These are phyloP conservation scores for Hyphodiscus sp. DNA, from an alignment of 2,329 filamentous ascomycete species.

Conservation along the genomic window DNA sequence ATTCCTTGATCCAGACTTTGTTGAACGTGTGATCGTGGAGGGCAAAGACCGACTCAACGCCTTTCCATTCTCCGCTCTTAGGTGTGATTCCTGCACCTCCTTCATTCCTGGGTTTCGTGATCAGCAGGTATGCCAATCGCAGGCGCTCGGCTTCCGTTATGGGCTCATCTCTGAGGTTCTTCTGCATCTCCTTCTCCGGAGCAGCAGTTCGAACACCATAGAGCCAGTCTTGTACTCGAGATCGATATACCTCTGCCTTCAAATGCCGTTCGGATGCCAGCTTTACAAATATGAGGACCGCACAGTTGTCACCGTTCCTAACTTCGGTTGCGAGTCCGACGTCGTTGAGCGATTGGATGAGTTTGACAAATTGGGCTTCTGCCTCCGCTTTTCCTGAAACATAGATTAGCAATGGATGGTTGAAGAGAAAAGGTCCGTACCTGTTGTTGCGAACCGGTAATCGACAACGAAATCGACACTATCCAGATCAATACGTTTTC, in stretches of 20 bases:
- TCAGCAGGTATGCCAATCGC: constrained; percentile 79
- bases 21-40: constrained; percentile 74
- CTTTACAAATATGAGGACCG: constrained; percentile 77
- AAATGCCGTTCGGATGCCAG: constrained; percentile 71
- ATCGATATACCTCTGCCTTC: constrained; percentile 74
- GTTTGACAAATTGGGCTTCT: constrained; percentile 67
- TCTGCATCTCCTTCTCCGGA: constrained; percentile 65
- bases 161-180: constrained; percentile 64
- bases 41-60: constrained; percentile 69
- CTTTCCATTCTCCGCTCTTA: constrained; percentile 61
- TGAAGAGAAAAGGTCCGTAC: constrained; percentile 35
- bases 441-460: constrained; percentile 64
- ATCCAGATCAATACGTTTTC: constrained; percentile 11
- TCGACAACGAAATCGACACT: constrained; percentile 85
- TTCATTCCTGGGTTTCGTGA: constrained; percentile 65
- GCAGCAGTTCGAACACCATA: constrained; percentile 75
- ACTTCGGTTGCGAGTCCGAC: constrained; percentile 87
- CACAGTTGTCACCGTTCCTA: constrained; percentile 67
- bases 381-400: constrained; percentile 59
- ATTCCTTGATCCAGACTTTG: constrained; percentile 65
- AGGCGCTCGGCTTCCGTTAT: constrained; percentile 84
- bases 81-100: constrained; percentile 75
- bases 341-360: constrained; percentile 66
- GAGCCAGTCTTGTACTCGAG: constrained; percentile 88
- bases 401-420: constrained; percentile 14